Base-by-base conservation (phyloP, 257 asterid genomes). In the Marsdenia floribunda region DNA sequence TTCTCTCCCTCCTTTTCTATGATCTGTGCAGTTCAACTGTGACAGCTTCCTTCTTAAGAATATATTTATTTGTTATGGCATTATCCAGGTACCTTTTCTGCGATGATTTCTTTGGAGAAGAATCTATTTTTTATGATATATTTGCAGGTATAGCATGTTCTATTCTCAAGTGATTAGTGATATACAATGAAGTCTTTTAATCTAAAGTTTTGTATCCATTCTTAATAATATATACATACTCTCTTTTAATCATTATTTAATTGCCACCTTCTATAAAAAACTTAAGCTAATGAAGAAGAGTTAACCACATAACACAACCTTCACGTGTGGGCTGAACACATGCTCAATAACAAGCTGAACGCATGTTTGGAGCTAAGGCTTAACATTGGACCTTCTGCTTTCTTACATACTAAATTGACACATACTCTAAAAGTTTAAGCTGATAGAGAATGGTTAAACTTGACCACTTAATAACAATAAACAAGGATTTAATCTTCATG, bases 101-200 rank as follows among this genome's bases (percentile, higher is more conserved):
- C n/a, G 96, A 90, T 49, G 96, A 95, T 81, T 95, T 95, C 88
- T 95, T 90, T 84, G 97, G 94, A 75, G 99, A 95, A 76, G 90
- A 95, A 82, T 79, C 97, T 46, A 87, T 91, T 84, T 95, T 92
- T 86, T 83, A 88, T 80, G 98, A 95, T 68, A 92, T 92, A 75
- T 92, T 95, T 85, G 86, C 99, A 84, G 98, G 98, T 95, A 95
- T 73, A 44, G 58, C 58, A 70, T 9, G 47, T 22, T 35, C 50
- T 11, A 3, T 53, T n/a, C 42, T 18, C 6, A 50, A n/a, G 12
- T 63, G 35, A 8, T 63, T 49, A 33, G 37, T 3, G 26, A 64
- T 29, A 65, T 21, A 40, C 26, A 3, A 53, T 55, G 22, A 9
- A 33, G 50, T 16, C 19, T 72, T 73, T 44, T 21, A 19, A 46